Evolutionary conservation across 2,329 filamentous ascomycete genomes (phyloP).

Genomic region (Colletotrichum shisoi): DNA sequence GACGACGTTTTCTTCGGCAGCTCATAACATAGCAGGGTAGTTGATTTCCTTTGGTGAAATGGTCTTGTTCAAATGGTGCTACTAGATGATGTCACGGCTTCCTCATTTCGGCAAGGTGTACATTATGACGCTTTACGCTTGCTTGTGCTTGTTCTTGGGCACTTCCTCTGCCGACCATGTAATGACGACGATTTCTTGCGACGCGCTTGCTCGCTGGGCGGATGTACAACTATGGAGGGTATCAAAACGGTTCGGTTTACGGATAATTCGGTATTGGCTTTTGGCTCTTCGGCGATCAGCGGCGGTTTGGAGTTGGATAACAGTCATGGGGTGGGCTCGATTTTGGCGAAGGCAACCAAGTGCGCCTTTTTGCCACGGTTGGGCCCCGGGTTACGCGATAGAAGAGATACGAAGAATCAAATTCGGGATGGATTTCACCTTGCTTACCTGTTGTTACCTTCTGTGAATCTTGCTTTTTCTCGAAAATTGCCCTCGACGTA

Average conservation of each 20-base stretch:
- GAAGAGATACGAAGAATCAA: conserved; percentile 34
- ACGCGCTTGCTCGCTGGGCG: conserved; percentile 24
- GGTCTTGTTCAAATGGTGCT: conserved; percentile 10
- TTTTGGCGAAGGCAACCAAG: conserved; percentile 9
- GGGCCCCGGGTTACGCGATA: conserved; percentile 8
- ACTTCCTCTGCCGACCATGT: conserved; percentile 22
- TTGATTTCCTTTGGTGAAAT: conserved; percentile 5
- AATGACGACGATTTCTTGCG: conserved; percentile 33
- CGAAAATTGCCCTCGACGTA: not conserved
- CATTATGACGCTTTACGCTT: conserved; percentile 34
- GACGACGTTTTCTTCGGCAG: conserved; percentile 63
- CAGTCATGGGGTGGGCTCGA: conserved; percentile 9
- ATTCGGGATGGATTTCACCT: conserved; percentile 26
- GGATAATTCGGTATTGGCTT: conserved; percentile 14
- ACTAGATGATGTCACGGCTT: conserved; percentile 30
- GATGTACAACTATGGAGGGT: conserved; percentile 32
- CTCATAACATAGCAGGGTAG: conserved; percentile 40
- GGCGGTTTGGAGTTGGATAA: conserved; percentile 8
- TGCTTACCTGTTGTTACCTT: no score
- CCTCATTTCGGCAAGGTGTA: conserved; percentile 21
- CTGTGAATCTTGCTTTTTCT: not conserved
- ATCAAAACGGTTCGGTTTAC: conserved; percentile 12
- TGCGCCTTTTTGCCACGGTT: conserved; percentile 7
- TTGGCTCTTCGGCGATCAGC: conserved; percentile 12
- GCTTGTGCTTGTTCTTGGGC: conserved; percentile 19